phyloP scores from a whole-genome alignment of 345 rosid genomes.

The Salix purpurea region DNA sequence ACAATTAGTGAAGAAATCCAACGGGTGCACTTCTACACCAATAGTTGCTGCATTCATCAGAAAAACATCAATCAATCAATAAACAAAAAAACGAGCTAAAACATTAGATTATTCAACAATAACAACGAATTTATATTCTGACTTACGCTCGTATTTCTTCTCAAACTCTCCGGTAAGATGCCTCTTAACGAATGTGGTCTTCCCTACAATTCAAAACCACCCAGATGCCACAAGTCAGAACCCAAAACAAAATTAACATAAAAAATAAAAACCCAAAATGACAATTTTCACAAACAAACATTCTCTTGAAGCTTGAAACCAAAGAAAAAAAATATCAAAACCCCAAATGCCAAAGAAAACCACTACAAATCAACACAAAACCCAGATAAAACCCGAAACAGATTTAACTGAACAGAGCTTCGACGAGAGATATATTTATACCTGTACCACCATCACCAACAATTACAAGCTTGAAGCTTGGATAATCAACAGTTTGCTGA shows the following conservation, averaged over 20 bases:
- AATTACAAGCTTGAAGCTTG: slow-evolving; percentile 87
- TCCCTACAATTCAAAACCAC: slow-evolving; percentile 39
- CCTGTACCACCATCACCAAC: slow-evolving; percentile 98
- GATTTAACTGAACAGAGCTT: background rate
- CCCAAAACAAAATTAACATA: background rate
- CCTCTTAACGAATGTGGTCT: slow-evolving; percentile 84
- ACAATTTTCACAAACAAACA: no score
- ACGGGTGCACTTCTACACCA: slow-evolving; percentile 93
- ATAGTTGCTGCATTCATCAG: slow-evolving; percentile 57
- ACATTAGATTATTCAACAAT: background rate
- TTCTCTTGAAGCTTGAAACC: no score
- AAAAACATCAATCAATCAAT: background rate
- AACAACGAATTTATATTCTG: no score
- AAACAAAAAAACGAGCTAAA: background rate
- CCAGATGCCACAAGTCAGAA: background rate
- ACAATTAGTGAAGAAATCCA: slow-evolving; percentile 89
- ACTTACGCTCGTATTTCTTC: slow-evolving; percentile 93
- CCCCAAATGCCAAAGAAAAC: background rate
- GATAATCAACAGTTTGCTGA: slow-evolving; percentile 44
- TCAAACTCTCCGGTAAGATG: slow-evolving; percentile 96
- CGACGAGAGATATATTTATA: slow-evolving; percentile 9
- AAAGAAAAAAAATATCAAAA: no score
- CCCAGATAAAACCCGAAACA: background rate
- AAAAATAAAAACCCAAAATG: background rate
- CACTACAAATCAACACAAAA: background rate